Evolutionary conservation across 345 rosid species (phyloP).

Genomic region (Euphorbia pulcherrima): DNA sequence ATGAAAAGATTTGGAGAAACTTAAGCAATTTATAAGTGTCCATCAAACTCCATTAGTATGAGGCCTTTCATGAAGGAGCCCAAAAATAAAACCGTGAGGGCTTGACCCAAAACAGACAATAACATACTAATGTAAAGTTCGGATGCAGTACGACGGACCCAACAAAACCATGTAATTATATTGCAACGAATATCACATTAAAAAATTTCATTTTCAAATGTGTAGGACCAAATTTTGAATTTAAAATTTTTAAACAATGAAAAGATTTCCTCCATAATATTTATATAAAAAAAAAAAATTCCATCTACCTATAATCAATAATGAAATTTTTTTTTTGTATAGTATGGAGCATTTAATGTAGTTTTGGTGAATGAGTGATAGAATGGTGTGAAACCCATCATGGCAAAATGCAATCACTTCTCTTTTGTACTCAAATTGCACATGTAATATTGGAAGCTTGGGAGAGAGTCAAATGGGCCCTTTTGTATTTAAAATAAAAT

Average conservation of each 20-base stretch:
- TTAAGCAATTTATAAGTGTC: no score
- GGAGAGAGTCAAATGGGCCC: conserved; percentile 19
- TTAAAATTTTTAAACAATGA: background rate
- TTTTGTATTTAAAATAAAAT: conserved; percentile 6
- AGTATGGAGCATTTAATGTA: conserved; percentile 11
- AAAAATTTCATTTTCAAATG: background rate
- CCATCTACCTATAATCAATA: background rate
- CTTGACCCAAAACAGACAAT: no score
- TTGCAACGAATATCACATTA: no score
- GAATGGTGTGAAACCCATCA: conserved; percentile 14
- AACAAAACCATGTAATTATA: no score
- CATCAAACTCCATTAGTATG: no score
- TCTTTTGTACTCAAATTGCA: conserved; percentile 11
- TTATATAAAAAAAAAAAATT: background rate
- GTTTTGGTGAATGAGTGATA: background rate
- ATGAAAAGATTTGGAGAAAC: no score
- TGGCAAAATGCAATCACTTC: conserved; percentile 5
- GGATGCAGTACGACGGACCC: no score
- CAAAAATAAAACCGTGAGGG: no score
- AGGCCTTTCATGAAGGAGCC: no score
- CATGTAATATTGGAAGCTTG: conserved; percentile 14
- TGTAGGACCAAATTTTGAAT: background rate
- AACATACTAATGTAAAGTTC: no score
- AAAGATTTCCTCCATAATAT: background rate
- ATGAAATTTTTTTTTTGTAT: no score